A percentile compares a stretch with the other conserved stretches of the same genome.
These are phyloP conservation scores for Citropsis articulata DNA, from an alignment of 345 rosid genomes.

Conservation along the genomic window DNA sequence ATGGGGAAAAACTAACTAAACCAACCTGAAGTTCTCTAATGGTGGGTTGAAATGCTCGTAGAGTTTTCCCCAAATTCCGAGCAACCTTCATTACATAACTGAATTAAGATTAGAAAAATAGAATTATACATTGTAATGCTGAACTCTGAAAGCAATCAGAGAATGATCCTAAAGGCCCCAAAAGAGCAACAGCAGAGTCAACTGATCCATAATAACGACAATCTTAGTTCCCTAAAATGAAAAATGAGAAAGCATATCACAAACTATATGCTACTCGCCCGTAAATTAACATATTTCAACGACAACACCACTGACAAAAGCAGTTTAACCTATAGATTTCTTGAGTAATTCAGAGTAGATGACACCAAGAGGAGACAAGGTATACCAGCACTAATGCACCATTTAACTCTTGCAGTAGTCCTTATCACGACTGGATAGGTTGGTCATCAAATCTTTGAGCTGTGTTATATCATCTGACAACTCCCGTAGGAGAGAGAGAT, in stretches of 20 bases:
- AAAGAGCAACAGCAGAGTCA: background rate
- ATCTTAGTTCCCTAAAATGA: background rate
- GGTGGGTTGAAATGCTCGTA: slow-evolving; percentile 91
- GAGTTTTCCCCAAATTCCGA: slow-evolving; percentile 84
- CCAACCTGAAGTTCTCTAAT: slow-evolving; percentile 91
- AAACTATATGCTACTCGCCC: background rate
- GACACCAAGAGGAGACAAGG: background rate
- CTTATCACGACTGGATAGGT: background rate
- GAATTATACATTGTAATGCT: background rate
- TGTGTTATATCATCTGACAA: background rate
- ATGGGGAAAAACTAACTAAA: background rate
- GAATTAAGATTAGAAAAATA: slow-evolving; percentile 1
- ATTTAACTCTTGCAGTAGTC: background rate
- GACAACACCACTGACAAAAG: background rate
- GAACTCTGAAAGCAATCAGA: slow-evolving; percentile 5
- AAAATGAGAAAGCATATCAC: background rate
- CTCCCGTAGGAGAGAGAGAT: background rate
- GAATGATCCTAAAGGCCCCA: slow-evolving; percentile 6
- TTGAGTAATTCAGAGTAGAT: background rate
- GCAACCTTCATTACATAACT: slow-evolving; percentile 62
- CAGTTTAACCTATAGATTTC: background rate
- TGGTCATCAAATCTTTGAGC: background rate
- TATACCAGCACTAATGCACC: background rate
- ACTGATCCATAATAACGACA: background rate
- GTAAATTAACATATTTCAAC: background rate